Percentiles rank a stretch among this genome's conserved stretches.
These are phyloP conservation scores for Nannizzia gypsea DNA, from an alignment of 2,329 filamentous ascomycete species.

Conservation along the genomic window DNA sequence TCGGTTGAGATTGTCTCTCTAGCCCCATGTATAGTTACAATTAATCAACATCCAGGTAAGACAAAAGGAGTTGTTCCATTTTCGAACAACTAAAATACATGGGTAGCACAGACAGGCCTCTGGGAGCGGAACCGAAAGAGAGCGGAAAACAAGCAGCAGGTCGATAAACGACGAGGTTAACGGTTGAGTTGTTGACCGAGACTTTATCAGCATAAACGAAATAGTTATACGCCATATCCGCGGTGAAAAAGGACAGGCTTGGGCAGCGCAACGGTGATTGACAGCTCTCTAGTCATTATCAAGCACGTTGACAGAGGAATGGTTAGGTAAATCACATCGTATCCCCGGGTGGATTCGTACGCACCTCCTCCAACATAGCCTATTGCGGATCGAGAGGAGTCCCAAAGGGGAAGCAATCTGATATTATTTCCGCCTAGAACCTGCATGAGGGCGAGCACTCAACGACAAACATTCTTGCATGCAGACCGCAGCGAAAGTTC, in stretches of 20 bases:
- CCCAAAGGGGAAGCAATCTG: background rate
- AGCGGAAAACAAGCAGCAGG: background rate
- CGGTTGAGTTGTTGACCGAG: background rate
- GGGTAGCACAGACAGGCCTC: background rate
- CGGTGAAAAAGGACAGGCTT: background rate
- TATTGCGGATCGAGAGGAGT: conserved; percentile 3
- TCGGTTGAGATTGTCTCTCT: background rate
- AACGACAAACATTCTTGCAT: background rate
- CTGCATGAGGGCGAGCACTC: background rate
- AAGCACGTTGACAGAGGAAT: background rate
- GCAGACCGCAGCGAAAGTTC: conserved; percentile 1
- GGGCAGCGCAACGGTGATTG: background rate
- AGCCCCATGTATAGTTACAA: background rate
- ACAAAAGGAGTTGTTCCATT: background rate
- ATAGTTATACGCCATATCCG: background rate
- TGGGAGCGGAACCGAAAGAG: too few relatives aligned
- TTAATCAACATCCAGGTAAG: background rate
- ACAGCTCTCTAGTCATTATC: background rate
- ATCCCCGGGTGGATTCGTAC: background rate
- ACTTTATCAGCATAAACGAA: background rate
- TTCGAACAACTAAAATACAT: background rate
- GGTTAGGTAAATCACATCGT: background rate
- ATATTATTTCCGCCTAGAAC: background rate
- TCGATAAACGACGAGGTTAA: background rate
- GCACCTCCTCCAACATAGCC: background rate